Base-by-base conservation (phyloP, 2,329 filamentous ascomycete species). In the Monosporascus sp. region DNA sequence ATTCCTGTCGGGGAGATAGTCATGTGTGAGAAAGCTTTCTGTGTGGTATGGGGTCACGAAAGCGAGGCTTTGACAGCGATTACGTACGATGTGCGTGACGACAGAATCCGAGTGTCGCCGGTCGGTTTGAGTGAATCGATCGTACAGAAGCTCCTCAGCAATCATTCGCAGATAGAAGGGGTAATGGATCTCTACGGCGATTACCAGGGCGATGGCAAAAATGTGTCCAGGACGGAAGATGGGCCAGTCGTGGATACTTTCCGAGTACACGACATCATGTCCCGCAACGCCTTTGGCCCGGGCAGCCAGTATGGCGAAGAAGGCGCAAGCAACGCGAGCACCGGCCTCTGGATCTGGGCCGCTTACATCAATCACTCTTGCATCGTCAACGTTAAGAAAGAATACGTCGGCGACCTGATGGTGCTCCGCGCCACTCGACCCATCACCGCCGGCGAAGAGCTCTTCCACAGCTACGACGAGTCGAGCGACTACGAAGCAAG, bases 281-380 rank as follows among this genome's bases (percentile, higher is more conserved):
- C 63, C 2, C 61, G 64, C 37, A 71, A 71, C 40, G 66, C 64
- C 1, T 71, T 70, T 38, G 70, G 71, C 0, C 57, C 60, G 1
- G 67, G 63, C 1, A 60, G 57, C 44, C 66, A 68, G 48, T 58
- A 56, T 0, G 56, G 58, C 1, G 64, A 65, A 2, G 68, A 68
- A 38, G 62, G 61, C 9, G 52, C 64, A 0, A 60, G 60, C 3
- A 70, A 68, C 35, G 59, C 69, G 1, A 72, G 69, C 46, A 65
- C 68, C 0, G 73, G 72, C 2, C 57, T 76, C 26, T 77, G 72
- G 72, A 60, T 67, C 1, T 57, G 64, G 5, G 68, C 71, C 3
- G 69, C 73, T 0, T 73, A 72, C 53, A 69, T 74, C 53, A 77
- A 77, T 47, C 74, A 77, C 54, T 72, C 71, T 0, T 77, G 74